Conservation (phyloP, 305 asterid genomes). For the Plantago rigida region DNA sequence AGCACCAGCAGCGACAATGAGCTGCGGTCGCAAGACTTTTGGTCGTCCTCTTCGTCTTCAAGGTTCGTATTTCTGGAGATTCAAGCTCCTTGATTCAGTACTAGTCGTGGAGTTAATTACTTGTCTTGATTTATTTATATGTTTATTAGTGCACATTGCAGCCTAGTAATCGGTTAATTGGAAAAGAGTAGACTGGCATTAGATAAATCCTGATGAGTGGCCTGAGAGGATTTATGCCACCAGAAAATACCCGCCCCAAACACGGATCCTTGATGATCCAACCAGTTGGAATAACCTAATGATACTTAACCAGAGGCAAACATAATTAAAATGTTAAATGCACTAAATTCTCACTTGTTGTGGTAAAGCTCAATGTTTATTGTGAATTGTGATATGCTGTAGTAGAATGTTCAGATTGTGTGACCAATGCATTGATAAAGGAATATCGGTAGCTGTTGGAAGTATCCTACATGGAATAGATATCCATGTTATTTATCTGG, state of each 20-base stretch:
- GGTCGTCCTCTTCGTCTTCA: conserved; percentile 53
- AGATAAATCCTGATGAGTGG: background rate
- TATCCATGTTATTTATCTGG: background rate
- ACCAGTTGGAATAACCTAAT: background rate
- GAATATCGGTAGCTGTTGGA: conserved; percentile 7
- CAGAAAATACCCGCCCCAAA: no score
- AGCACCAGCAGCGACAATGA: conserved; percentile 35
- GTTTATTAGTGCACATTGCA: no score
- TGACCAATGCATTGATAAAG: conserved; percentile 11
- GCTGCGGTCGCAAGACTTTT: conserved; percentile 41
- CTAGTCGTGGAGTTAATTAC: background rate
- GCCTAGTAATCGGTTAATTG: background rate
- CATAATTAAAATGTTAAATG: background rate
- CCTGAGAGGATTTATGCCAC: no score
- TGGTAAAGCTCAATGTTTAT: background rate
- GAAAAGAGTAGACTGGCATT: background rate
- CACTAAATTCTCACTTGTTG: background rate
- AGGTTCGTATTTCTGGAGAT: conserved; percentile 41
- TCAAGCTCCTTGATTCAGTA: background rate
- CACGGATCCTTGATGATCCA: no score
- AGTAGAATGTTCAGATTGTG: background rate
- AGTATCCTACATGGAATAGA: background rate
- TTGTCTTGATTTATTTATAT: conserved; percentile 5
- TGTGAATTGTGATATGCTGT: conserved; percentile 3
- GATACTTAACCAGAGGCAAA: background rate